phyloP scores from a whole-genome alignment of 805 yeast species.

The Pachysolen tannophilus region DNA sequence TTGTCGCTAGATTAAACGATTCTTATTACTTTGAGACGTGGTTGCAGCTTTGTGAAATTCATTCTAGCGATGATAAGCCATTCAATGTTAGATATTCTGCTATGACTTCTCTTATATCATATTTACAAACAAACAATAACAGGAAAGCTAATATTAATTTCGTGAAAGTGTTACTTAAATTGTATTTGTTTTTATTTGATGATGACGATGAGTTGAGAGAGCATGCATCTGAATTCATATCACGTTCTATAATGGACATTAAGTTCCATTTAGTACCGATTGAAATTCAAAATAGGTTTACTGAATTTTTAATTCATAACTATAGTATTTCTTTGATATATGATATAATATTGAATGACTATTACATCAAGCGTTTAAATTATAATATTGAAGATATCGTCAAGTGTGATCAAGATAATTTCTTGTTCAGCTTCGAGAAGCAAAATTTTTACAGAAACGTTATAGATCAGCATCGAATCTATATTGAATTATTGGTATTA shows the following conservation, averaged over 20 bases:
- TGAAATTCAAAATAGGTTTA: slow-evolving; percentile 21
- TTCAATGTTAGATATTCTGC: slow-evolving; percentile 37
- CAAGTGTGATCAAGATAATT: slow-evolving; percentile 18
- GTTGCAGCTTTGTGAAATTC: slow-evolving; percentile 31
- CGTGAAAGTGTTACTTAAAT: slow-evolving; percentile 11
- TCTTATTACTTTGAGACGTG: slow-evolving; percentile 16
- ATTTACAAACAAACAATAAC: slow-evolving; percentile 2
- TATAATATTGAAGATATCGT: slow-evolving; percentile 6
- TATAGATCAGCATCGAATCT: slow-evolving; percentile 14
- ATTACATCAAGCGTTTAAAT: slow-evolving; percentile 1
- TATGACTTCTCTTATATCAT: slow-evolving; percentile 32
- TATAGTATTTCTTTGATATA: background rate
- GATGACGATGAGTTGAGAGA: slow-evolving; percentile 59
- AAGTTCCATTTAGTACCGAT: slow-evolving; percentile 22
- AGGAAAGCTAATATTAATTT: slow-evolving; percentile 2
- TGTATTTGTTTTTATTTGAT: slow-evolving; percentile 42
- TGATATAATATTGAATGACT: slow-evolving; percentile 5
- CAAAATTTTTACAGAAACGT: slow-evolving; percentile 58
- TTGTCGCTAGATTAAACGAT: slow-evolving; percentile 18
- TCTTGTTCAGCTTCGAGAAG: slow-evolving; percentile 60
- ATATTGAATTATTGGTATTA: background rate
- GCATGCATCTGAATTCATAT: slow-evolving; percentile 34
- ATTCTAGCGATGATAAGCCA: slow-evolving; percentile 41
- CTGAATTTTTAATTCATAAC: slow-evolving; percentile 8
- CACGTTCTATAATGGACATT: slow-evolving; percentile 18